Evolutionary conservation across 768 basidiomycete species (phyloP), one percentile per base, ranked within the genome.

Genomic region (Russula emetica): DNA sequence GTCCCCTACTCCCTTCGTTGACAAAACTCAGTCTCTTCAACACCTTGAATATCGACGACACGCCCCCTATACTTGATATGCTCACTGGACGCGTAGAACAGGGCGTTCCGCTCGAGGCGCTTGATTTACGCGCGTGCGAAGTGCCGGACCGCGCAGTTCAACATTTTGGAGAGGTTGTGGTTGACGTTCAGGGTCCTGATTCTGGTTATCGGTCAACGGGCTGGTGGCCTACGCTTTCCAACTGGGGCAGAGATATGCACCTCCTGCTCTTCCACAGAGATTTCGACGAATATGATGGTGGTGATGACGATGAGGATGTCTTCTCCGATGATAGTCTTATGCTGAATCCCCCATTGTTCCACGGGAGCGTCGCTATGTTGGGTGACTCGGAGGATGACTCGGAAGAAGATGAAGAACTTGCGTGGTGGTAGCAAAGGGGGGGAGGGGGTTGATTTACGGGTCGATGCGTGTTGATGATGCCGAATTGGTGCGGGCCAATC

Each of bases 81-180:
- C 40, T 56, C 20, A 20, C 11, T 2, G 18, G 10, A 42, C 55
- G 40, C 55, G 55, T 42, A 20, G 18, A 28, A 11, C 38, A 42
- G 18, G 40, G 55, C 8, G 36, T 42, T 13, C 55, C 55, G 16
- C 40, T 56, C 4, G 26, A 28, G 38, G 20, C 26, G 40, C 55
- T 56, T 26, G 55, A 56, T 42, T 40, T 56, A 9, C 18, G 38
- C 8, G 38, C 28, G 20, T 56, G 55, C 24, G 26, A 14, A 5
- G 40, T 38, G 24, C 7, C 5, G 1, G 40, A 40, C 7, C 40
- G 9, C 9, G 40, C 82, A 55, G 78, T 56, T 24, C n/a, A 22
- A 47, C 45, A 13, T 22, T 24, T 47, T 5, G 22, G 45, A 5
- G 45, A 47, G 22, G n/a, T 47, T 22, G 45, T 47, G 22, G 22